Evolutionary conservation across 2,329 filamentous ascomycete species (phyloP).

Genomic region (Penicillium sp.): DNA sequence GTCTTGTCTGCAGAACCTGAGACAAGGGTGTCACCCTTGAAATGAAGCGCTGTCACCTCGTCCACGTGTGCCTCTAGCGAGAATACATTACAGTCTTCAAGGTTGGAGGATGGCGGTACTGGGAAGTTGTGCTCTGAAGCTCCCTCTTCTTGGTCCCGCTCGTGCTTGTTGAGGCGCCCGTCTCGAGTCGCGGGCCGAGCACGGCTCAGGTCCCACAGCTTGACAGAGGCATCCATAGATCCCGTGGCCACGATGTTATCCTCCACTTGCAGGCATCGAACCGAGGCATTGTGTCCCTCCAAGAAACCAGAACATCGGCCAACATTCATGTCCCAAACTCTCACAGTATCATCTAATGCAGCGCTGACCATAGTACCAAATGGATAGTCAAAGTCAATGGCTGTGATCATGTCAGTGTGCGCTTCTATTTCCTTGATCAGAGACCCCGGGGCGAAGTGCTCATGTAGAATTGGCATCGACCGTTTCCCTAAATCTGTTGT

Average conservation of each 20-base stretch:
- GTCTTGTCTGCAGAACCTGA: constrained; percentile 98
- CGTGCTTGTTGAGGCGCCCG: constrained; percentile 53
- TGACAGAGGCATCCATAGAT: constrained; percentile 90
- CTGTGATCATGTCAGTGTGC: constrained; percentile 83
- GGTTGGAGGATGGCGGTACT: constrained; percentile 67
- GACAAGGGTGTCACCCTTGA: constrained; percentile 83
- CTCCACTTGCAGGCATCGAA: constrained; percentile 87
- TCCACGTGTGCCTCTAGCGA: constrained; percentile 87
- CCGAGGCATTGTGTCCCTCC: constrained; percentile 92
- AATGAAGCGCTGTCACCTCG: constrained; percentile 91
- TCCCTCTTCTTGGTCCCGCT: constrained; percentile 48
- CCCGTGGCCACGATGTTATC: constrained; percentile 95
- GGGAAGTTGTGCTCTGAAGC: constrained; percentile 56
- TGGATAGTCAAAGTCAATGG: constrained; percentile 93
- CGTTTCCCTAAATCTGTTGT: constrained; percentile 56
- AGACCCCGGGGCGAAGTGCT: constrained; percentile 88
- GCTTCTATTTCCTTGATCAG: constrained; percentile 85
- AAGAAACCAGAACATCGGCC: constrained; percentile 88
- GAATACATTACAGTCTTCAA: constrained; percentile 86
- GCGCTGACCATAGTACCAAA: constrained; percentile 94
- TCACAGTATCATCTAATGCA: constrained; percentile 86
- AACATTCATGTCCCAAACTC: constrained; percentile 94
- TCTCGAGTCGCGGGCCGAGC: constrained; percentile 74
- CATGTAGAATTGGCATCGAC: constrained; percentile 92
- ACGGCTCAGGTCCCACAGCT: constrained; percentile 89